Conservation (phyloP, 108 stramenopile species). For the Conticribra guillardii region DNA sequence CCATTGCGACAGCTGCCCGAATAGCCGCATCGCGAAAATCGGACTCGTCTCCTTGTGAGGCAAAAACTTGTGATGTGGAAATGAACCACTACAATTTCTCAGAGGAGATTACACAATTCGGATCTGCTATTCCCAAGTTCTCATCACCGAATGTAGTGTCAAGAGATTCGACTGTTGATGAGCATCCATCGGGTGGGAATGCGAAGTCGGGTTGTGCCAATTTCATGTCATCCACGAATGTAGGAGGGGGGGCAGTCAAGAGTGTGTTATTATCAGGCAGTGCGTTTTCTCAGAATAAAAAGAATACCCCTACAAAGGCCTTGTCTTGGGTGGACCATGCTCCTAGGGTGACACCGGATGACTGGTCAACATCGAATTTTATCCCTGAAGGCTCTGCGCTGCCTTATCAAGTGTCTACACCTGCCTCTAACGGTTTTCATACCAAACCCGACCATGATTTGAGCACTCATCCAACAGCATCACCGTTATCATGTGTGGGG, state of each 20-base stretch:
- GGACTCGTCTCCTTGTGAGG: too few relatives aligned
- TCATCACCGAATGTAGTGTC: too few relatives aligned
- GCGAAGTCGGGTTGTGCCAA: too few relatives aligned
- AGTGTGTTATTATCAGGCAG: not conserved
- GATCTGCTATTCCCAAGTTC: not conserved
- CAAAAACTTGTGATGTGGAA: too few relatives aligned
- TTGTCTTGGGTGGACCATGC: slow-evolving; percentile 29
- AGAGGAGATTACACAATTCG: not conserved
- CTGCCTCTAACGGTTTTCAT: too few relatives aligned
- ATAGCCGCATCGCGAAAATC: slow-evolving; percentile 15
- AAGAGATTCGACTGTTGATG: too few relatives aligned
- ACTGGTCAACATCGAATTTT: not conserved
- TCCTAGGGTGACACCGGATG: slow-evolving; percentile 17
- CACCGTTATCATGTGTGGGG: not conserved
- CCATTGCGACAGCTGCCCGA: slow-evolving; percentile 40
- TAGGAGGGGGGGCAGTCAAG: too few relatives aligned
- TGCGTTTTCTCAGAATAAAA: not conserved
- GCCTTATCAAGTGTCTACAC: too few relatives aligned
- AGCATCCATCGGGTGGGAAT: too few relatives aligned
- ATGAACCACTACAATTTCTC: not conserved
- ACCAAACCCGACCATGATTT: too few relatives aligned
- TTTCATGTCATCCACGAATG: too few relatives aligned
- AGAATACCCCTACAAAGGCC: slow-evolving; percentile 1
- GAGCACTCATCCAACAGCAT: not conserved
- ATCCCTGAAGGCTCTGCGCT: slow-evolving; percentile 3